These are phyloP conservation scores for Scenedesmus sp. DNA, from an alignment of 163 green algal genomes.

Conservation along the genomic window DNA sequence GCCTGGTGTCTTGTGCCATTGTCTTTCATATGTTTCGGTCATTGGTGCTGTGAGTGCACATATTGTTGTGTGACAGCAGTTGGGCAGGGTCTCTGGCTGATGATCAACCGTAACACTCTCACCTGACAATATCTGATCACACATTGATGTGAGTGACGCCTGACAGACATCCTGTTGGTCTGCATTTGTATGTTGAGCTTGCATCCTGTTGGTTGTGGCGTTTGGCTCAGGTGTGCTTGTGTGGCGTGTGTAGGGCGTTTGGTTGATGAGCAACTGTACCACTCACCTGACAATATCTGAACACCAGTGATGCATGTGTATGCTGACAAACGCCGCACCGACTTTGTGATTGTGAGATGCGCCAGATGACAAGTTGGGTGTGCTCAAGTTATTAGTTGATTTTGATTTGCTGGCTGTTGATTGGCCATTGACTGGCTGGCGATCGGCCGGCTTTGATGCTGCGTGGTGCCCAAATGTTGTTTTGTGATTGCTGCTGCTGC, in stretches of 20 bases:
- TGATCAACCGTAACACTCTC: conserved; percentile 64
- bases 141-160: conserved; percentile 54
- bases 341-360: background rate
- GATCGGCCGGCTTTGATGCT: too few relatives aligned
- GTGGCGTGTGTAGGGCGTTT: background rate
- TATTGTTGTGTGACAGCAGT: background rate
- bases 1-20: background rate
- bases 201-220: background rate
- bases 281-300: conserved; percentile 52
- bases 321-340: background rate
- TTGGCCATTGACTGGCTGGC: too few relatives aligned
- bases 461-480: background rate
- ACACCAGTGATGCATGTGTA: conserved; percentile 15
- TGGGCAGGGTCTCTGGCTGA: conserved; percentile 55
- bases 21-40: background rate
- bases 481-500: background rate
- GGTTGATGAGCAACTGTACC: conserved; percentile 37
- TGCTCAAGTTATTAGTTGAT: background rate
- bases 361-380: background rate
- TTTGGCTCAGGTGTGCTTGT: background rate
- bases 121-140: conserved; percentile 78
- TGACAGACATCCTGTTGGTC: conserved; percentile 32
- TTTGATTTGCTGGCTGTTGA: background rate
- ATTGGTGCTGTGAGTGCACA: background rate
- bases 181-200: background rate